Percentiles rank a stretch among this genome's conserved stretches.
These are phyloP conservation scores for Nicotiana knightiana DNA, from an alignment of 257 asterid species.

Conservation along the genomic window DNA sequence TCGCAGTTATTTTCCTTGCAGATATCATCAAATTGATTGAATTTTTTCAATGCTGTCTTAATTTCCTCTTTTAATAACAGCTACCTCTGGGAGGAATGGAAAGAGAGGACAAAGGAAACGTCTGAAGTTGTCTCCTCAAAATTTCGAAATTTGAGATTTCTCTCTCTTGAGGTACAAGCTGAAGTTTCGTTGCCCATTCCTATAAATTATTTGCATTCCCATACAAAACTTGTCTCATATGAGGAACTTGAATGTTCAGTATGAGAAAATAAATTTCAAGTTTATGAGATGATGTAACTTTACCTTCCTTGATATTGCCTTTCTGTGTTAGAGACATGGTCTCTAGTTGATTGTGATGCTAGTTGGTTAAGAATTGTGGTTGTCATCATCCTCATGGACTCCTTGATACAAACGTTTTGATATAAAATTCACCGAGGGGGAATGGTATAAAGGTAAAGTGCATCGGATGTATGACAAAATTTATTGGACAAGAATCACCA, in stretches of 20 bases:
- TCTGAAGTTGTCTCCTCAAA: slow-evolving; percentile 51
- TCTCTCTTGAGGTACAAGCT: slow-evolving; percentile 69
- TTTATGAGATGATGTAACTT: not conserved
- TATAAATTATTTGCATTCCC: not conserved
- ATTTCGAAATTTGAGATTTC: slow-evolving; percentile 64
- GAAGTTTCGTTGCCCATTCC: not conserved
- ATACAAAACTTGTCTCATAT: not conserved
- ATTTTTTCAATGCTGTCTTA: not conserved
- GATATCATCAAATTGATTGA: not conserved
- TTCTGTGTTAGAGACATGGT: not conserved
- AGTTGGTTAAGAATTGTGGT: not conserved
- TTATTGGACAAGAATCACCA: not conserved
- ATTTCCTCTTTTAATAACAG: slow-evolving; percentile 33
- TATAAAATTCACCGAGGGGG: not conserved
- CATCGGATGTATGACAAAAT: not conserved
- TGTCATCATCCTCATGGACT: not conserved
- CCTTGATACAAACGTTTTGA: not conserved
- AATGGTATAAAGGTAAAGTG: not conserved
- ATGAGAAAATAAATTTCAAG: not conserved
- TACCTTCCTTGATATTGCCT: not conserved
- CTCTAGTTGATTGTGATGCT: not conserved
- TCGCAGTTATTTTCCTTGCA: not conserved
- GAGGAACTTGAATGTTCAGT: not conserved
- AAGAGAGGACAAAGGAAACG: slow-evolving; percentile 65
- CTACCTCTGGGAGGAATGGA: slow-evolving; percentile 96